phyloP scores from a whole-genome alignment of 768 basidiomycete species.

The Thelephora ganbajun region DNA sequence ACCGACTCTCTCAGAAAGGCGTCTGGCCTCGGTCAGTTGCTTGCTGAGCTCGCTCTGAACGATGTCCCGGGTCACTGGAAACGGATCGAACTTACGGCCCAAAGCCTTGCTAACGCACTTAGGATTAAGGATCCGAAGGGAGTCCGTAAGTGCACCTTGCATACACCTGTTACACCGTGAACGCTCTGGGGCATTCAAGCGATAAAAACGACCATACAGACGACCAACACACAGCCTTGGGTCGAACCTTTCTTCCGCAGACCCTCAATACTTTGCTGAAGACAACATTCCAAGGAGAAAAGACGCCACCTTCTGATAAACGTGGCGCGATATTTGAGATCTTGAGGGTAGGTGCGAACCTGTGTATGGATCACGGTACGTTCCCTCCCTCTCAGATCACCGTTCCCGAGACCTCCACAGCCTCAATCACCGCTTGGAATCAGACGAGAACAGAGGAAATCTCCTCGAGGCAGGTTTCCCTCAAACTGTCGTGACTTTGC shows the following conservation, averaged over 20 bases:
- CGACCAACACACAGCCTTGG: slow-evolving; percentile 60
- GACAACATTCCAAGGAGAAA: slow-evolving; percentile 34
- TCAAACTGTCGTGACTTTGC: slow-evolving; percentile 47
- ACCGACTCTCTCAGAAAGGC: slow-evolving; percentile 1
- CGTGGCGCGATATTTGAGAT: slow-evolving; percentile 48
- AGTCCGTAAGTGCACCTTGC: slow-evolving; percentile 26
- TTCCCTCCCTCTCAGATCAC: slow-evolving; percentile 1
- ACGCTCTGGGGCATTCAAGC: neutral
- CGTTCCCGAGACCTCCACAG: neutral
- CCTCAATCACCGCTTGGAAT: neutral
- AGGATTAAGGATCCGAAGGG: slow-evolving; percentile 30
- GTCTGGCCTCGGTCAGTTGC: slow-evolving; percentile 20
- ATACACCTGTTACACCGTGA: neutral
- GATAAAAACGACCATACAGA: slow-evolving; percentile 22
- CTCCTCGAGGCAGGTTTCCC: slow-evolving; percentile 62
- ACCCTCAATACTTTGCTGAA: slow-evolving; percentile 48
- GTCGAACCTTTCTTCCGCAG: slow-evolving; percentile 49
- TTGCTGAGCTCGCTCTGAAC: slow-evolving; percentile 19
- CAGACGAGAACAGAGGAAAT: slow-evolving; percentile 64
- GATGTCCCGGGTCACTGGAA: slow-evolving; percentile 27
- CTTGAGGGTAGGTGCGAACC: slow-evolving; percentile 67
- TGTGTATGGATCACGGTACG: slow-evolving; percentile 75
- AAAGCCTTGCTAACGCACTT: slow-evolving; percentile 47
- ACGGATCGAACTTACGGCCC: slow-evolving; percentile 35
- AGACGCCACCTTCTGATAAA: slow-evolving; percentile 30